A percentile compares a stretch with the other conserved stretches of the same genome.
Evolutionary conservation across 768 basidiomycete genomes (phyloP).

Genomic region (Russula dissimulans): DNA sequence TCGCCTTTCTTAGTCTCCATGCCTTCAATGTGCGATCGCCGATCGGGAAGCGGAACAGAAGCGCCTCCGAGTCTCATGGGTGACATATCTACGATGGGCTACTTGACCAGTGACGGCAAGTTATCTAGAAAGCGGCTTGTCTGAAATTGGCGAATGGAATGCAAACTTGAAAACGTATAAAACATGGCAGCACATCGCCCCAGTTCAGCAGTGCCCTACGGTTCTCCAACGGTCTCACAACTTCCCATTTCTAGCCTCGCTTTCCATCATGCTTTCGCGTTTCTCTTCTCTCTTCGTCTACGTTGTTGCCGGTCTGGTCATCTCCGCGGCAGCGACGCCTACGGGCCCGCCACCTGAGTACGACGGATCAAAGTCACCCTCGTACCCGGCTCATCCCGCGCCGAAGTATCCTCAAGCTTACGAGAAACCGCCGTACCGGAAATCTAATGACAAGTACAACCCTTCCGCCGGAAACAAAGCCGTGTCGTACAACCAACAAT

Average conservation of each 20-base stretch:
- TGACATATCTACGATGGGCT: not conserved
- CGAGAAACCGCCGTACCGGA: not conserved
- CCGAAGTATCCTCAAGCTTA: not conserved
- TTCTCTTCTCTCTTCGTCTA: conserved; percentile 9
- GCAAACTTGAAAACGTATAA: conserved; percentile 1
- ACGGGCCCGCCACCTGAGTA: not conserved
- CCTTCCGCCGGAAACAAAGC: not conserved
- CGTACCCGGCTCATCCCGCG: not conserved
- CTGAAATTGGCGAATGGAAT: not conserved
- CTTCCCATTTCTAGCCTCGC: conserved; percentile 5
- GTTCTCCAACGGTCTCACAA: conserved; percentile 9
- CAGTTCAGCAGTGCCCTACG: conserved; percentile 9
- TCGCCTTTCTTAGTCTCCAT: too few relatives aligned
- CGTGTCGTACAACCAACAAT: not conserved
- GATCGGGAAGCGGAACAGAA: not conserved
- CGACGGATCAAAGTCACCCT: not conserved
- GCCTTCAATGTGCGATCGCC: not conserved
- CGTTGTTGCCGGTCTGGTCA: conserved; percentile 7
- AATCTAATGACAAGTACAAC: not conserved
- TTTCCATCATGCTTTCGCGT: conserved; percentile 14
- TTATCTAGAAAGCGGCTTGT: too few relatives aligned
- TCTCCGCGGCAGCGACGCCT: conserved; percentile 6
- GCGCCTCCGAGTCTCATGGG: not conserved
- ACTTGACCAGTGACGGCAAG: too few relatives aligned
- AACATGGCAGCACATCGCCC: not conserved